These are phyloP conservation scores for Ambrosia artemisiifolia DNA, from an alignment of 129 eudicot genomes.

Conservation along the genomic window DNA sequence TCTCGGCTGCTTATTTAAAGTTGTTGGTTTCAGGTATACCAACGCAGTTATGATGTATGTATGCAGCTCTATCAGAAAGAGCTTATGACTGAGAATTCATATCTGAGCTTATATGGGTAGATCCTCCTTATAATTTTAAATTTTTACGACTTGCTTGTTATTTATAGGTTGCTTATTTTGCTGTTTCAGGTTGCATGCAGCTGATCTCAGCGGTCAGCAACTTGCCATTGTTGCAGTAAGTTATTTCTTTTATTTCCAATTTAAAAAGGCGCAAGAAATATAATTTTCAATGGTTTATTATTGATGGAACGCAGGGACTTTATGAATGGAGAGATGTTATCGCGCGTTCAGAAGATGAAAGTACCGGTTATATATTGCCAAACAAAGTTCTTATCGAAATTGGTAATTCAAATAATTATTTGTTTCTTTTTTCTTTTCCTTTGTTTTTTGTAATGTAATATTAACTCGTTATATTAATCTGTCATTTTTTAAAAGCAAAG, in stretches of 20 bases:
- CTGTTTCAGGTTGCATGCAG: constrained; percentile 63
- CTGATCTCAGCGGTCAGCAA: constrained; percentile 81
- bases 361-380: constrained; percentile 90
- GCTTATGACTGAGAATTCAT: constrained; percentile 58
- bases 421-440: constrained; percentile 3
- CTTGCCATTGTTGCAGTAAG: constrained; percentile 93
- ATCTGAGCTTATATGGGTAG: constrained; percentile 81
- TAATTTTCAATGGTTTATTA: neutral
- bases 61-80: constrained; percentile 87
- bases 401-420: constrained; percentile 38
- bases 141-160: constrained; percentile 11
- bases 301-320: constrained; percentile 53
- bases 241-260: constrained; percentile 1
- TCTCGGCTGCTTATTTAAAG: constrained; percentile 4
- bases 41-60: constrained; percentile 84
- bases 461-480: constrained; percentile 10
- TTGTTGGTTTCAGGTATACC: constrained; percentile 61
- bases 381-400: constrained; percentile 81
- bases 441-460: neutral
- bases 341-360: constrained; percentile 92
- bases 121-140: neutral
- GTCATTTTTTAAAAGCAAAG: constrained; percentile 52
- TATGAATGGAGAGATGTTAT: constrained; percentile 81
- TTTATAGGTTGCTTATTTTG: neutral
- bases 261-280: neutral